Conservation (phyloP, 1,284 basidiomycete genomes). For the Irpex rosettiformis region DNA sequence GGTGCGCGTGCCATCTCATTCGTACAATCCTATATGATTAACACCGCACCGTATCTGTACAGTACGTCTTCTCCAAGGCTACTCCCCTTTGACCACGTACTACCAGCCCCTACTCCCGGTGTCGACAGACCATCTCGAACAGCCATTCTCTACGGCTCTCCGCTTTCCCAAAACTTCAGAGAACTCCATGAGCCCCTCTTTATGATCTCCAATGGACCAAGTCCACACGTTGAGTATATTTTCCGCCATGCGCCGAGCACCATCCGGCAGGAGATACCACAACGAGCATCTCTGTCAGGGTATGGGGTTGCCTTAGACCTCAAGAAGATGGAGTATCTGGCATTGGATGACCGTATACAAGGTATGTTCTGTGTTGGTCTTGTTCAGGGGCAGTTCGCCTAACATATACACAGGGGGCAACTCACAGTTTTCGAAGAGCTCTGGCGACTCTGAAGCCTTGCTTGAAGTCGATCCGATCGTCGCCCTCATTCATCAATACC, state of each 20-base stretch:
- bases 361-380: slow-evolving; percentile 8
- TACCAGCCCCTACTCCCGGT: slow-evolving; percentile 40
- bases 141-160: slow-evolving; percentile 73
- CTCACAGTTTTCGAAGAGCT: slow-evolving; percentile 22
- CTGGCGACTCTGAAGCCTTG: slow-evolving; percentile 19
- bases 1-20: slow-evolving; percentile 26
- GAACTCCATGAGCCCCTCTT: slow-evolving; percentile 65
- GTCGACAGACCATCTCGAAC: slow-evolving; percentile 45
- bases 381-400: neutral
- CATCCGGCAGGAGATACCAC: slow-evolving; percentile 21
- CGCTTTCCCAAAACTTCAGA: slow-evolving; percentile 57
- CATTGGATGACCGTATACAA: slow-evolving; percentile 76
- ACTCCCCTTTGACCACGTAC: slow-evolving; percentile 71
- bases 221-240: slow-evolving; percentile 64
- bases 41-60: no score
- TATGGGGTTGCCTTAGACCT: slow-evolving; percentile 91
- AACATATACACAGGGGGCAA: slow-evolving; percentile 12
- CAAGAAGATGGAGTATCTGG: slow-evolving; percentile 97
- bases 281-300: slow-evolving; percentile 64
- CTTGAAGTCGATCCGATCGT: slow-evolving; percentile 39
- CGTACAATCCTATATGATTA: no score
- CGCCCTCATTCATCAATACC: slow-evolving; percentile 52
- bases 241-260: slow-evolving; percentile 60
- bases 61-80: slow-evolving; percentile 37
- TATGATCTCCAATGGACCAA: slow-evolving; percentile 40